phyloP scores from a whole-genome alignment of 371 early-diverging fungal genomes.

The Furculomyces boomerangus region DNA sequence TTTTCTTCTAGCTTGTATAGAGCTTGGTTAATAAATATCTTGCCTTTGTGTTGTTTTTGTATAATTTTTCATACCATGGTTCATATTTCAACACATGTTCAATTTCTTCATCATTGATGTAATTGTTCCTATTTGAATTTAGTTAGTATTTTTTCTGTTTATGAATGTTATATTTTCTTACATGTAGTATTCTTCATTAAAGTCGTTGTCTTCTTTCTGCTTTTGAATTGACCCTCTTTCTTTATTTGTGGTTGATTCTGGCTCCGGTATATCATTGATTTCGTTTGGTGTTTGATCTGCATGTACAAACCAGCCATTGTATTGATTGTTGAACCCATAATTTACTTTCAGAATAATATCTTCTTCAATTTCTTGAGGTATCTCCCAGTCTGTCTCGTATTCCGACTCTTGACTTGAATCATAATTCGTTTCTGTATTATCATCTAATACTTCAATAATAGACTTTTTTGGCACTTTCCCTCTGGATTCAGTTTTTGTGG shows the following conservation, averaged over 20 bases:
- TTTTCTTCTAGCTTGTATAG: no score
- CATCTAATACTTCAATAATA: constrained; percentile 46
- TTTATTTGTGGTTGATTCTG: constrained; percentile 48
- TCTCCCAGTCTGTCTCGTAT: constrained; percentile 62
- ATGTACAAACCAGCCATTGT: constrained; percentile 57
- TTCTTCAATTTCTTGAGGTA: constrained; percentile 49
- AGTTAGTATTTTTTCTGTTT: no score
- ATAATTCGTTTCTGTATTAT: neutral
- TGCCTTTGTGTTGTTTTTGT: constrained; percentile 2
- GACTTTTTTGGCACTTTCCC: constrained; percentile 24
- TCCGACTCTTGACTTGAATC: constrained; percentile 18
- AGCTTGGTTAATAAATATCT: constrained; percentile 23
- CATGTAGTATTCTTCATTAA: constrained; percentile 86
- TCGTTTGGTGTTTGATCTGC: constrained; percentile 67
- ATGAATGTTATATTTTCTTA: no score
- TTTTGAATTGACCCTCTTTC: constrained; percentile 41
- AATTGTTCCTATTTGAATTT: constrained; percentile 11
- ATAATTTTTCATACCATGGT: constrained; percentile 19
- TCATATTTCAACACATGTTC: constrained; percentile 45
- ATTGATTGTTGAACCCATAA: constrained; percentile 86
- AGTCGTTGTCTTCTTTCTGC: constrained; percentile 51
- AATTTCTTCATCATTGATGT: constrained; percentile 50
- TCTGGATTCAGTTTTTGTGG: constrained; percentile 11
- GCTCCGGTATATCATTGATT: constrained; percentile 50
- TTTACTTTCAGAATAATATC: constrained; percentile 10